Conservation (phyloP, 2,329 filamentous ascomycete species). For the Penicillium aurantiogriseum region DNA sequence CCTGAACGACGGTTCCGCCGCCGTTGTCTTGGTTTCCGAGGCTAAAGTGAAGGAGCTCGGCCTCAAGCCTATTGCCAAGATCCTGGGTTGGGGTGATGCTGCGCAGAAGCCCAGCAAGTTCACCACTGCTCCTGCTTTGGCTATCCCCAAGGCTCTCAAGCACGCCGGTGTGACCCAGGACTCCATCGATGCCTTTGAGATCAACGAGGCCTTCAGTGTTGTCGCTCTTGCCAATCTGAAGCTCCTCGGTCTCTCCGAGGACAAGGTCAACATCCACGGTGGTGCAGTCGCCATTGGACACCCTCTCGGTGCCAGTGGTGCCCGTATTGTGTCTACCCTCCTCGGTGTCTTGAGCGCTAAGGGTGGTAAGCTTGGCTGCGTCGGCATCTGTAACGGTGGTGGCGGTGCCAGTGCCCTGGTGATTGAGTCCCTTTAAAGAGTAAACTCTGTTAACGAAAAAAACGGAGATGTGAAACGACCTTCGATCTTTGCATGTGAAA, state of each 20-base stretch:
- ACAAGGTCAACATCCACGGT: conserved; percentile 93
- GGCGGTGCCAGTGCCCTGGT: conserved; percentile 93
- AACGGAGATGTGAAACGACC: conserved; percentile 24
- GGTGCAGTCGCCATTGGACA: conserved; percentile 95
- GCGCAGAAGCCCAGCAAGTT: conserved; percentile 90
- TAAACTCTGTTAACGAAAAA: conserved; percentile 18
- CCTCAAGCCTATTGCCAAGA: conserved; percentile 91
- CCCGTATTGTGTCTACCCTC: conserved; percentile 87
- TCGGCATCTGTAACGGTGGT: conserved; percentile 96
- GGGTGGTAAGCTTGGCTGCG: conserved; percentile 89
- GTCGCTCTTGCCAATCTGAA: conserved; percentile 97
- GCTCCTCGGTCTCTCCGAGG: conserved; percentile 72
- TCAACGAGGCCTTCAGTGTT: conserved; percentile 98
- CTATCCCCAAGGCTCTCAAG: conserved; percentile 95
- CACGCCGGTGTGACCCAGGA: conserved; percentile 79
- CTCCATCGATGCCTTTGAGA: conserved; percentile 90
- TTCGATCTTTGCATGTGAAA: conserved; percentile 12
- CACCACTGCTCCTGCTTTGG: conserved; percentile 88
- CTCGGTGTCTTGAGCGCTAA: conserved; percentile 85
- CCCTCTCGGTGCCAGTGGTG: conserved; percentile 88
- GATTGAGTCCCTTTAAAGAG: conserved; percentile 62
- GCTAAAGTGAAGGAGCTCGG: conserved; percentile 88
- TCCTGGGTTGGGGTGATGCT: conserved; percentile 95
- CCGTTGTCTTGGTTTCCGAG: conserved; percentile 90
- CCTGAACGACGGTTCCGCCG: conserved; percentile 90